phyloP scores from a whole-genome alignment of 176 grass and related monocot genomes.

The Phoenix dactylifera region DNA sequence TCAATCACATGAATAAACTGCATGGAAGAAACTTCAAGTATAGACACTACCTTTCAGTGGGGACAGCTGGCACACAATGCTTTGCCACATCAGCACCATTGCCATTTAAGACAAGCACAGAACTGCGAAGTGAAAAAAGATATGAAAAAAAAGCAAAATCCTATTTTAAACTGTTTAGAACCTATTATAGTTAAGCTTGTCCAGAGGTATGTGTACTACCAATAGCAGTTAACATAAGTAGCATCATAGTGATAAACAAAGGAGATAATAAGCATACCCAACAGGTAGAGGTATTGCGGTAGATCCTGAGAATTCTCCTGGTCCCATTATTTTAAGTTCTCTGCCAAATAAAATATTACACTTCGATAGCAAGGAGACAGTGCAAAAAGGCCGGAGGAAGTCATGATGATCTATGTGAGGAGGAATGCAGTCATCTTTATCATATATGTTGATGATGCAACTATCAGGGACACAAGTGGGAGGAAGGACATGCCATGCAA shows the following conservation, averaged over 20 bases:
- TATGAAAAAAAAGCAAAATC: neutral
- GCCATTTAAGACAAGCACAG: constrained; percentile 45
- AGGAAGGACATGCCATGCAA: constrained; percentile 38
- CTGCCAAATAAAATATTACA: constrained; percentile 38
- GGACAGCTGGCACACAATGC: constrained; percentile 59
- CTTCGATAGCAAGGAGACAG: constrained; percentile 47
- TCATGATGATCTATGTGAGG: constrained; percentile 55
- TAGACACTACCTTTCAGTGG: constrained; percentile 25
- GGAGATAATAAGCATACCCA: constrained; percentile 12
- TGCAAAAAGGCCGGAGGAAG: constrained; percentile 54
- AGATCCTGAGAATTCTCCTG: constrained; percentile 31
- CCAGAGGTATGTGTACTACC: too few relatives aligned
- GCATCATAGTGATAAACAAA: neutral
- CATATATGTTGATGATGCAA: constrained; percentile 71
- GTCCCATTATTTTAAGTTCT: constrained; percentile 11
- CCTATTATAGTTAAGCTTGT: too few relatives aligned
- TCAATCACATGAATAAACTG: too few relatives aligned
- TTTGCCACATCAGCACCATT: constrained; percentile 57
- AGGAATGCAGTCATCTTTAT: constrained; percentile 56
- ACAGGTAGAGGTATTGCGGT: constrained; percentile 25
- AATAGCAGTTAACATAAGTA: too few relatives aligned
- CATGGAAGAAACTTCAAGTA: too few relatives aligned
- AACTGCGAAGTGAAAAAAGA: constrained; percentile 21
- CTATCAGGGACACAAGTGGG: constrained; percentile 33
- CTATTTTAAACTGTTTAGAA: too few relatives aligned